Conservation (phyloP, 1,139 yeast species). For the Yamadazyma membranifaciens region DNA sequence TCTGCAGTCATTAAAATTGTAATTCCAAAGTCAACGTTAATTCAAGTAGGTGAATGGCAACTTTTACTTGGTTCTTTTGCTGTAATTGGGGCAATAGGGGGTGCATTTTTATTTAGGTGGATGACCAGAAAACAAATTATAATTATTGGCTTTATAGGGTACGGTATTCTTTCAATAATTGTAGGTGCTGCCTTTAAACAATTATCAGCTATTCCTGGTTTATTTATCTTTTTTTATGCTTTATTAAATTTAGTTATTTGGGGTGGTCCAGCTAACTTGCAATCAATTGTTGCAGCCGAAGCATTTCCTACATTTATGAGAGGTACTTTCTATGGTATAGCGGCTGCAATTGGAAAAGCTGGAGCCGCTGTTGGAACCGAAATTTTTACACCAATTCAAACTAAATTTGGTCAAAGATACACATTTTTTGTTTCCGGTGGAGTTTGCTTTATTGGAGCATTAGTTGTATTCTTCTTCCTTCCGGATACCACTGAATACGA, state of each 20-base stretch:
- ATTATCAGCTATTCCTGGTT: constrained; percentile 38
- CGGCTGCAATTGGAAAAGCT: constrained; percentile 50
- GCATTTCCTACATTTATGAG: constrained; percentile 72
- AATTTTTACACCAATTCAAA: constrained; percentile 43
- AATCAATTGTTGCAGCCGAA: constrained; percentile 69
- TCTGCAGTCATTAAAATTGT: constrained; percentile 43
- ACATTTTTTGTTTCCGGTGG: constrained; percentile 65
- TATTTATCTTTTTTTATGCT: constrained; percentile 48
- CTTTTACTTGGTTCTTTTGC: constrained; percentile 42
- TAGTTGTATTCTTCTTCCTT: constrained; percentile 56
- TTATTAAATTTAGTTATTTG: constrained; percentile 55
- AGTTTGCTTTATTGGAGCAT: constrained; percentile 65
- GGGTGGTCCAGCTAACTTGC: constrained; percentile 74
- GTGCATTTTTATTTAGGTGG: constrained; percentile 39
- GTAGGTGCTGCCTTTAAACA: constrained; percentile 46
- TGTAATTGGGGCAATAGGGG: constrained; percentile 47
- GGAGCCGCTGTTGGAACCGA: constrained; percentile 51
- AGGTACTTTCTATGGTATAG: constrained; percentile 57
- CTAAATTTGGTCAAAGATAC: constrained; percentile 29
- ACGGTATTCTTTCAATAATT: constrained; percentile 46
- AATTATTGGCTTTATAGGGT: constrained; percentile 45
- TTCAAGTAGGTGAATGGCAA: constrained; percentile 48
- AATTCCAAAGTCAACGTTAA: constrained; percentile 28
- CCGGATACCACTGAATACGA: constrained; percentile 70
- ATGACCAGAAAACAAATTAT: constrained; percentile 48